These are phyloP conservation scores for Kentomonas sorsogonicus DNA, from an alignment of 208 protist genomes.

Conservation along the genomic window DNA sequence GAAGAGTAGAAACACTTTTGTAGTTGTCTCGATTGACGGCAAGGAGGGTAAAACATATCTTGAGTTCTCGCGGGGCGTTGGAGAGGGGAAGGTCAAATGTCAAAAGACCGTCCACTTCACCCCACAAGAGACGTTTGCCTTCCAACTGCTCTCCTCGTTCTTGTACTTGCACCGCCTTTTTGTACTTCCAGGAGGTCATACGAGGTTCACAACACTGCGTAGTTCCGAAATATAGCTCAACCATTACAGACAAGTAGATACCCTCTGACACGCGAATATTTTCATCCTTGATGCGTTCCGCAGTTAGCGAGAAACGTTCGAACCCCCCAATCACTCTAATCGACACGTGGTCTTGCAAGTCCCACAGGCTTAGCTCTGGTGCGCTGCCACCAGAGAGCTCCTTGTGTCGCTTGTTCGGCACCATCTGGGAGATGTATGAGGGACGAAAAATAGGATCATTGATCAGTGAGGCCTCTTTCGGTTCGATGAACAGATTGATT, in stretches of 20 bases:
- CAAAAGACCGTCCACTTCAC: conserved; percentile 10
- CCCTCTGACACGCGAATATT: conserved; percentile 30
- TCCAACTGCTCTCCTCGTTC: background rate
- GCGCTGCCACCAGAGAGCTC: conserved; percentile 19
- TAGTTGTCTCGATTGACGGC: conserved; percentile 26
- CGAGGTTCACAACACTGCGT: conserved; percentile 25
- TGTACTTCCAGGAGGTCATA: conserved; percentile 39
- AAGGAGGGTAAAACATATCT: conserved; percentile 53
- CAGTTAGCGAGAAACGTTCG: conserved; percentile 21
- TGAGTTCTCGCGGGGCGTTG: conserved; percentile 44
- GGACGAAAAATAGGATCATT: conserved; percentile 38
- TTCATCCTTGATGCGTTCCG: conserved; percentile 34
- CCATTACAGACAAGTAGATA: conserved; percentile 44
- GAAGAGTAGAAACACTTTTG: conserved; percentile 11
- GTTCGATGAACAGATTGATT: conserved; percentile 41
- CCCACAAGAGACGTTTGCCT: background rate
- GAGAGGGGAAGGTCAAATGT: conserved; percentile 29
- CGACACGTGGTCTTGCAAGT: conserved; percentile 25
- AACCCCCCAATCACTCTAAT: conserved; percentile 28
- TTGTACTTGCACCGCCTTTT: no score
- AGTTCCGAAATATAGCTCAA: conserved; percentile 48
- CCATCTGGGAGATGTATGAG: conserved; percentile 25
- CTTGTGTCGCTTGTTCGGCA: conserved; percentile 16
- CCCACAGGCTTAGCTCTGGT: conserved; percentile 45
- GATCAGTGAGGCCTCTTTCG: conserved; percentile 22